phyloP scores from a whole-genome alignment of 768 basidiomycete genomes.

The Psilocybe subaeruginosa region DNA sequence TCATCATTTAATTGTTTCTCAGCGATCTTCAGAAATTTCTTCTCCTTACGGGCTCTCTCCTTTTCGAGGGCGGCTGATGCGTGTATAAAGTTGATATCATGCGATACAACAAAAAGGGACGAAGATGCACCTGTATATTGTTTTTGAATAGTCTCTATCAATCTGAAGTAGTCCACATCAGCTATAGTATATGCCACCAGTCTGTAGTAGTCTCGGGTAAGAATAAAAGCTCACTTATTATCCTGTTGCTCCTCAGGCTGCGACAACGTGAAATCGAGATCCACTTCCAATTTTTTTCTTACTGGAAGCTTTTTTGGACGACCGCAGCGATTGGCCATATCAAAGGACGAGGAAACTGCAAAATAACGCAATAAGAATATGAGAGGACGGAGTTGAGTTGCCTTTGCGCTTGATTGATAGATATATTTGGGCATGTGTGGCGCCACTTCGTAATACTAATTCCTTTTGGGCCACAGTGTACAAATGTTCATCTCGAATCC shows the following conservation, averaged over 20 bases:
- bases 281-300: constrained; percentile 5
- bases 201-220: not conserved
- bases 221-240: constrained; percentile 3
- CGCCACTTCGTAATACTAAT: constrained; percentile 8
- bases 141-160: constrained; percentile 9
- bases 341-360: not conserved
- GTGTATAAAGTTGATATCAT: not conserved
- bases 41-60: constrained; percentile 21
- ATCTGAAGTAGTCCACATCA: not conserved
- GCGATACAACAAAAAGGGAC: not conserved
- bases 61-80: constrained; percentile 17
- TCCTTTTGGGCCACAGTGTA: not conserved
- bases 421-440: constrained; percentile 16
- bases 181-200: not conserved
- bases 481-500: not conserved
- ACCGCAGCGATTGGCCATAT: constrained; percentile 9
- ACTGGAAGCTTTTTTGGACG: not conserved
- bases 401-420: not conserved
- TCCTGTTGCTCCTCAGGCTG: constrained; percentile 14
- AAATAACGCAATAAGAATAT: not conserved
- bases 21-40: constrained; percentile 19
- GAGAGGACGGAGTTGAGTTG: not conserved
- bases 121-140: constrained; percentile 6
- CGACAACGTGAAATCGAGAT: constrained; percentile 15
- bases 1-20: constrained; percentile 14